Percentiles rank a stretch among this genome's conserved stretches.
phyloP scores from a whole-genome alignment of 495 filamentous ascomycete genomes.

The Copromyces sp. region DNA sequence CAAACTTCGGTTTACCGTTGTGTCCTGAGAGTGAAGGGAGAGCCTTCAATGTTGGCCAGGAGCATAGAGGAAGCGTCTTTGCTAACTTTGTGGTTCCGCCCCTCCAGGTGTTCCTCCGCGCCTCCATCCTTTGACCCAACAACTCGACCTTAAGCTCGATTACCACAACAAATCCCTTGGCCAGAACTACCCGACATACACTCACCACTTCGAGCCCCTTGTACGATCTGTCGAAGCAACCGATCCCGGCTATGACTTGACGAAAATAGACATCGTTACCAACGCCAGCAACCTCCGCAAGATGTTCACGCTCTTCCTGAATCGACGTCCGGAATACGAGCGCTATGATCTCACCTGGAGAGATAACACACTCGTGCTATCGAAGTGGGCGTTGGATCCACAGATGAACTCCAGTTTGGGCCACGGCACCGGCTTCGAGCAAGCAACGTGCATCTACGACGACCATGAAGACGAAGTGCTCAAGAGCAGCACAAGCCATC shows the following conservation, averaged over 20 bases:
- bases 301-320: slow-evolving; percentile 14
- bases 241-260: slow-evolving; percentile 5
- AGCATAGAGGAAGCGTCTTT: not conserved
- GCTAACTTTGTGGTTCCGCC: not conserved
- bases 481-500: slow-evolving; percentile 14
- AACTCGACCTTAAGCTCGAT: not conserved
- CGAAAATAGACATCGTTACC: slow-evolving; percentile 7
- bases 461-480: slow-evolving; percentile 3
- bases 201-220: slow-evolving; percentile 14
- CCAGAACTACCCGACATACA: slow-evolving; percentile 2
- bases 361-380: slow-evolving; percentile 6
- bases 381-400: slow-evolving; percentile 14
- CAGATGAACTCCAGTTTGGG: slow-evolving; percentile 1
- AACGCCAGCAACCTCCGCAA: slow-evolving; percentile 17
- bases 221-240: slow-evolving; percentile 9
- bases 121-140: slow-evolving; percentile 4
- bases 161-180: not conserved
- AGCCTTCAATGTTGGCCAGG: not conserved
- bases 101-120: slow-evolving; percentile 9
- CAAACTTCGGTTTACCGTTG: not conserved
- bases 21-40: not conserved
- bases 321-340: not conserved
- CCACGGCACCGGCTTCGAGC: slow-evolving; percentile 15
- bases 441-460: slow-evolving; percentile 11
- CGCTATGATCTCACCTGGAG: slow-evolving; percentile 14